Evolutionary conservation across 106 monocot species (phyloP), one percentile per base, ranked within the genome.

Genomic region (Apostasia shenzhenica): DNA sequence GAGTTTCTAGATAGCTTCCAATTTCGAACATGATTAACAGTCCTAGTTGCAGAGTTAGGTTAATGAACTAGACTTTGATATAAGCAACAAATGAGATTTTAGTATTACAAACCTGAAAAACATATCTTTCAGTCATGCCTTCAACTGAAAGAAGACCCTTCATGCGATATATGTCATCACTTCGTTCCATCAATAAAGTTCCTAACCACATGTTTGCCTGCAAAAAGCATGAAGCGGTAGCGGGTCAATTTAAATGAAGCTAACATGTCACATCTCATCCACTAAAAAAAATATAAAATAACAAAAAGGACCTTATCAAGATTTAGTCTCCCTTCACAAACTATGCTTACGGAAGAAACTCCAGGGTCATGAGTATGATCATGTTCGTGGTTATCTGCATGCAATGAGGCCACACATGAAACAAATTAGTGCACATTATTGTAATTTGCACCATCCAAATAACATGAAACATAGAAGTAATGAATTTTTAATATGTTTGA

Each of bases 191-290:
- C 56, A 99, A 70, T 62, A 99, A 74, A 54, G 88, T 83, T 42
- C 97, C 97, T 63, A 99, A 77, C 92, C 92, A 99, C 92, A 92
- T 92, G 59, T 99, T 91, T 14, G 92, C 92, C 97, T 99, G 82
- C 66, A 81, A 8, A 8, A 57, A 41, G 58, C n/a, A 54, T 42
- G 69, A 56, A 56, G 45, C 45, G 5, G 44, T 51, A 7, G 40
- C 48, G 9, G 3, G 6, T 8, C 38, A 67, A 13, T 52, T 50
- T 8, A 39, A 48, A 67, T 38, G 39, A 26, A 26, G 26, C 26
- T 26, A 26, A 26, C 0, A 26, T 26, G 26, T 26, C 26, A 26
- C 26, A 26, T 26, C 26, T 26, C 26, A 45, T 57, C 42, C 12
- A 12, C 12, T 45, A 55, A n/a, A 45, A 75, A n/a, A 51, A 14